Base-by-base conservation (phyloP, 345 rosid species). In the Salix arbutifolia region DNA sequence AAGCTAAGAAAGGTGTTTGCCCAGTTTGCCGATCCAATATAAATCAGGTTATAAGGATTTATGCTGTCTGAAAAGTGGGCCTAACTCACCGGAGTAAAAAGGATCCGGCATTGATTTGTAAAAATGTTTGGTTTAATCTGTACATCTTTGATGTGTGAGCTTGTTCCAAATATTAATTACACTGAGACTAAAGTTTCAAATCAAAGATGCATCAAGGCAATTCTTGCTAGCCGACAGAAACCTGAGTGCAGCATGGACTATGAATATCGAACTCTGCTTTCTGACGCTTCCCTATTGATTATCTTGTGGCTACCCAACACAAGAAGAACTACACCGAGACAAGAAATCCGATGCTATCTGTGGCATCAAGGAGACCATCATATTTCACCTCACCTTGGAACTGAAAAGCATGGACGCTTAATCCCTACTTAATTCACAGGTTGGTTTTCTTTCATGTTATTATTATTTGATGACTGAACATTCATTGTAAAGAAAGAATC, bases 1-100 rank as follows among this genome's bases (percentile, higher is more conserved):
- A 81, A 35, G 58, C 65, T 9, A 72, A 68, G 67, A 81, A 81
- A 62, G 83, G 83, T 8, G 71, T 61, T 14, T 81, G 83, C 66
- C 83, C 83, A 1, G 67, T 81, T 69, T 81, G 83, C 65, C 70
- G 77, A 50, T 33, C 71, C 65, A 72, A 67, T 19, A 42, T 81
- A 53, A 67, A 37, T 13, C 77, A 76, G 44, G 74, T 76, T 76
- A 25, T 76, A 81, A 76, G 65, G 77, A 52, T 80, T 6, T 81
- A 81, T 67, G 70, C 83, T 46, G 83, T 81, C 52, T 81, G 80
- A 81, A 25, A 71, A 66, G 42, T 53, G 56, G 9, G 13, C 65
- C 21, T 7, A 40, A 61, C 18, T 19, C 4, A 35, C 30, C 33
- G 19, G 6, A 18, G 56, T 6, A 50, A 50, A 18, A 50, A 5